Evolutionary conservation across 768 basidiomycete species (phyloP), one percentile per base, ranked within the genome.

Genomic region (Paxillus involutus): DNA sequence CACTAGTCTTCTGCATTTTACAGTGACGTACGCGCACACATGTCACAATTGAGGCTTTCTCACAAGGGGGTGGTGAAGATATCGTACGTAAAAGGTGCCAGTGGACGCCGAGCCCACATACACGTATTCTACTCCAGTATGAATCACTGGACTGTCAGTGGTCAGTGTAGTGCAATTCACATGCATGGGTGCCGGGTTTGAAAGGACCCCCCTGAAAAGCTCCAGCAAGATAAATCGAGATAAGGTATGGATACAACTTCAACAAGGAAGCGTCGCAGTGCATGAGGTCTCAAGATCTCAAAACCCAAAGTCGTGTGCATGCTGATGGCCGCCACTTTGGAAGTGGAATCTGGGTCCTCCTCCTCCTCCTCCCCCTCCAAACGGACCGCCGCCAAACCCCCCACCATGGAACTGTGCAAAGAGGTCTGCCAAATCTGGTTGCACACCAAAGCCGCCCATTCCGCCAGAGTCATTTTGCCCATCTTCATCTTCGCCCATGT

Each of bases 401-500:
- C 72, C 72, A 8, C 82, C 80, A 33, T 79, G 76, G 66, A 88
- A 86, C 56, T 85, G 81, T 1, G 84, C 76, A 65, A 89, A 87
- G 3, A 89, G 59, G 40, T 86, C 80, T 0, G 85, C 77, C 4
- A 89, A 52, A 65, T 89, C 74, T 45, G 73, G 76, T 59, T 65
- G 61, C 69, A 69, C 58, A 4, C 75, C 73, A 9, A 80, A 75
- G 1, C 74, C 75, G 24, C 76, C 74, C 71, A 77, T 73, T 8
- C 76, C 75, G 0, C 68, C 72, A 7, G 74, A 71, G 9, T 74
- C 79, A 37, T 69, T 78, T 69, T 74, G 69, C 19, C 85, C 86
- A 54, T 91, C 89, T 59, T 91, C 89, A 61, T 91, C 91, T 58
- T 90, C 90, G 35, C 91, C 91, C 67, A 83, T 63, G 67, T 93